Evolutionary conservation across 2,329 filamentous ascomycete species (phyloP).

Genomic region (Colletotrichum kahawae): DNA sequence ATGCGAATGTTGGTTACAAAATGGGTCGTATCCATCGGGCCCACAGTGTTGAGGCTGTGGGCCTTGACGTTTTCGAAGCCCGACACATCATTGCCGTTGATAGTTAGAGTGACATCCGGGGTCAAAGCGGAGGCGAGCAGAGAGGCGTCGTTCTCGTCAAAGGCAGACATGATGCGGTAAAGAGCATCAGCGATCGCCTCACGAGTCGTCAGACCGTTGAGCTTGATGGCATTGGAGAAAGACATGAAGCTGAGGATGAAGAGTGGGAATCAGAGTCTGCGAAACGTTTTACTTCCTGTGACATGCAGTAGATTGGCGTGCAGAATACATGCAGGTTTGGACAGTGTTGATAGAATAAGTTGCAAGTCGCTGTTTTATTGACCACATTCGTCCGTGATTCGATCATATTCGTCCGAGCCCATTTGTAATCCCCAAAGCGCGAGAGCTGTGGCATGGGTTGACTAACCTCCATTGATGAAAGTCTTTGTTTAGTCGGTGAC

Average conservation of each 20-base stretch:
- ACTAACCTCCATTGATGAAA: not conserved
- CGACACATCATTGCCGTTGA: not conserved
- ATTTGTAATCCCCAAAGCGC: not conserved
- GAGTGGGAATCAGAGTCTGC: not conserved
- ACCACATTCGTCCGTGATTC: not conserved
- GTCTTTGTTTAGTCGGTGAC: not conserved
- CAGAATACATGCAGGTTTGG: not conserved
- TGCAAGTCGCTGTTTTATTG: not conserved
- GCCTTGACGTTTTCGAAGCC: not conserved
- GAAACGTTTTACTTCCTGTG: not conserved
- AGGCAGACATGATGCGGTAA: not conserved
- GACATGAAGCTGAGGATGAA: not conserved
- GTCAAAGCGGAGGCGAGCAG: not conserved
- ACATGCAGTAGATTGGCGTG: accelerated
- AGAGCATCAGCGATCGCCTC: not conserved
- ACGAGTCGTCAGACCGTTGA: not conserved
- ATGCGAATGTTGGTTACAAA: not conserved
- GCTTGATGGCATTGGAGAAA: no score
- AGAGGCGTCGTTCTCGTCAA: not conserved
- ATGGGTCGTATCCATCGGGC: not conserved
- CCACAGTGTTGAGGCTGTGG: not conserved
- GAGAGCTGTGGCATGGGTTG: not conserved
- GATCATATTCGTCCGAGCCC: accelerated
- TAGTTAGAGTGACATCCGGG: not conserved
- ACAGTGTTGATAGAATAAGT: not conserved